Base-by-base conservation (phyloP, 768 basidiomycete genomes). In the Hygrocybe coccinea region DNA sequence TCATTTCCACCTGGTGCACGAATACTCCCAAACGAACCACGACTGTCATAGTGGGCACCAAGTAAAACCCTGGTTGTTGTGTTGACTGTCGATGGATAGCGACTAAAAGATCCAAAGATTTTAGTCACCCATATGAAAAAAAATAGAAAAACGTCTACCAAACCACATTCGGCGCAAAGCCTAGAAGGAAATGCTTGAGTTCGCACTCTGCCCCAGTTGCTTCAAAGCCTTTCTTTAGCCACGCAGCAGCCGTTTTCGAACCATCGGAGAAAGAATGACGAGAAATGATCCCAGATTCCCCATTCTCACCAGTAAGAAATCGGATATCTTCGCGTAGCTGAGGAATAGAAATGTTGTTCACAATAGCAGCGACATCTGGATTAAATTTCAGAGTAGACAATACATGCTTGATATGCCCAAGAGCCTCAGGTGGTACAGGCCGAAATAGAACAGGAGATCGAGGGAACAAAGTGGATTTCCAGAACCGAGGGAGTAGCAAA, bases 41-140 rank as follows among this genome's bases (percentile, higher is more conserved):
- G 86, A 44, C 88, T 91, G 66, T 97, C 92, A 65, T 95, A 97
- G 68, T 95, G 94, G 2, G 85, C 90, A 55, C 86, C 86, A 50
- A 95, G 73, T 47, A 97, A 74, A 41, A 93, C 81, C 1, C 77
- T 84, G 24, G 84, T 77, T 35, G 76, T 82, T 2, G 83, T 83
- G 36, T 84, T 74, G 43, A 72, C 73, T n/a, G 73, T 70, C 6
- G 82, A 68, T 2, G 74, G 52, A 61, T 89, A 90, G 41, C 81
- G 77, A 65, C 89, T 88, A 61, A 15, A 55, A 45, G 2, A 34
- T 29, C 12, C 12, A 7, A 15, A 34, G 2, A 10, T 37, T 33
- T 17, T 25, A 38, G 47, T 33, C 5, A 43, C 7, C 10, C 7
- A 38, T 10, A 36, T 15, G 15, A 33, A 45, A 51, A 45, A 51